Evolutionary conservation across 495 filamentous ascomycete genomes (phyloP).

Genomic region (Penicillium coprophilum): DNA sequence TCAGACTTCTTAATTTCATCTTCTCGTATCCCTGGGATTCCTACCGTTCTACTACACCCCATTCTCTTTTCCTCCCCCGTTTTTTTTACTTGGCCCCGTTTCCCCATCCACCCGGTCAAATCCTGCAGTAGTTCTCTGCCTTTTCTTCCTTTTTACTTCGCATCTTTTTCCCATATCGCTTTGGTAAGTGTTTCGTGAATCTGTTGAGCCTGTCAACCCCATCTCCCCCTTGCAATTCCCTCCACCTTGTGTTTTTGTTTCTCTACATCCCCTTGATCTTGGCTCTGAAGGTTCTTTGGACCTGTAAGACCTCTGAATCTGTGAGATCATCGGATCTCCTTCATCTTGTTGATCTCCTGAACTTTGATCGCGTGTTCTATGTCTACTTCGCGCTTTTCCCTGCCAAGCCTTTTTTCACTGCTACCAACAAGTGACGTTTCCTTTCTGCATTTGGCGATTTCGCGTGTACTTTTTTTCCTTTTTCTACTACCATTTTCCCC

Average conservation of each 20-base stretch:
- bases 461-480: not conserved
- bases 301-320: not conserved
- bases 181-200: constrained; percentile 10
- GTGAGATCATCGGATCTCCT: not conserved
- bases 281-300: not conserved
- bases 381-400: constrained; percentile 5
- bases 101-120: constrained; percentile 17
- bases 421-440: constrained; percentile 5
- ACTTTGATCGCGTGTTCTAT: constrained; percentile 3
- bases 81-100: constrained; percentile 1
- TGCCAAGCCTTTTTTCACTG: constrained; percentile 10
- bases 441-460: constrained; percentile 2
- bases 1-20: not conserved
- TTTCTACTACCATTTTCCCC: not conserved
- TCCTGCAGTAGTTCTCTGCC: constrained; percentile 22
- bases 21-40: not conserved
- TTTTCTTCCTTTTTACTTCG: not conserved
- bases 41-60: not conserved
- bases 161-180: not conserved
- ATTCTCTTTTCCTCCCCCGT: not conserved
- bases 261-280: not conserved
- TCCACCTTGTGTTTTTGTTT: not conserved
- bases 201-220: not conserved
- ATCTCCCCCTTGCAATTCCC: not conserved
- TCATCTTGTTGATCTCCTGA: not conserved